Conservation (phyloP, 495 filamentous ascomycete genomes). For the Annulohypoxylon maeteangense region DNA sequence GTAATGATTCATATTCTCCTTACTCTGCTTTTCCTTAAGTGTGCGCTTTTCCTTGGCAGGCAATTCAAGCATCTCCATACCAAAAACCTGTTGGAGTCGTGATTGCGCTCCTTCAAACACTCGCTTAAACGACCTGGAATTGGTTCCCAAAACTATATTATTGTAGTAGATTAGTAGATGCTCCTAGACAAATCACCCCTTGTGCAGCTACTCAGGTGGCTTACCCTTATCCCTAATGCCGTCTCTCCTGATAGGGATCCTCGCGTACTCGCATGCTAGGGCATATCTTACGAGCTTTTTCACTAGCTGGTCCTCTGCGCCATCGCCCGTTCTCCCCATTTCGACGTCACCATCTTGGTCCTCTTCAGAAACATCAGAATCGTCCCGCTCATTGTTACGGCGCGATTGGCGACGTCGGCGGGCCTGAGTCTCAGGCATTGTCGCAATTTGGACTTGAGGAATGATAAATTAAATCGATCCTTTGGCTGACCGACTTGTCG, state of each 20-base stretch:
- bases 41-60: constrained; percentile 82
- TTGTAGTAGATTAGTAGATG: constrained; percentile 13
- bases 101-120: constrained; percentile 76
- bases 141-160: constrained; percentile 60
- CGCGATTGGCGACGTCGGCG: constrained; percentile 38
- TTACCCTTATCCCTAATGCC: constrained; percentile 81
- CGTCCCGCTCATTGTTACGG: constrained; percentile 46
- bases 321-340: constrained; percentile 45
- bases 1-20: constrained; percentile 41
- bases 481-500: no score
- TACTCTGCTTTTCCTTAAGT: constrained; percentile 75
- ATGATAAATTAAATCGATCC: not conserved
- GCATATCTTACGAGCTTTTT: constrained; percentile 94
- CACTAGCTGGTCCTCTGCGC: constrained; percentile 71
- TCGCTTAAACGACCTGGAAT: constrained; percentile 71
- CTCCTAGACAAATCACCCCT: not conserved
- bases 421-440: constrained; percentile 43
- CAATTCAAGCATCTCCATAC: constrained; percentile 87
- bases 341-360: constrained; percentile 50
- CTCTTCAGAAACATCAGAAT: constrained; percentile 47
- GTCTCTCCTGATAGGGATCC: constrained; percentile 76
- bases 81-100: constrained; percentile 72
- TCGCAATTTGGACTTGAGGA: not conserved
- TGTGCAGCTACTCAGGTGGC: not conserved
- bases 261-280: constrained; percentile 86